Evolutionary conservation across 2,329 filamentous ascomycete genomes (phyloP).

Genomic region (Colletotrichum caudatum): DNA sequence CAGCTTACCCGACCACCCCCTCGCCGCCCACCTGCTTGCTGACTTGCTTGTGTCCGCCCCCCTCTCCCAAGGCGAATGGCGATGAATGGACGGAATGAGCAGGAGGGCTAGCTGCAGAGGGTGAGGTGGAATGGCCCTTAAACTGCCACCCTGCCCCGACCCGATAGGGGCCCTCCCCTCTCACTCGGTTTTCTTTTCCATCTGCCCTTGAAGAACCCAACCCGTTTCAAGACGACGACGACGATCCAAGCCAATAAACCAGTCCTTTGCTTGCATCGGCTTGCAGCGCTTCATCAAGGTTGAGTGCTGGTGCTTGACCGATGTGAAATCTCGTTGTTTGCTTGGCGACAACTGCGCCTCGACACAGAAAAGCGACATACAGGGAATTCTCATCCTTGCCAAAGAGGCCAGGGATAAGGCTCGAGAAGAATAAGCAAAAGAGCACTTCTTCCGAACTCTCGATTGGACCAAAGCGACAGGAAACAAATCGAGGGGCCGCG

Average conservation of each 20-base stretch:
- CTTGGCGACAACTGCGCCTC: conserved; percentile 34
- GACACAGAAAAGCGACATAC: conserved; percentile 8
- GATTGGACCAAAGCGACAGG: not conserved
- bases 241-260: conserved; percentile 23
- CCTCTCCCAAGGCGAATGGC: conserved; percentile 17
- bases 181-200: conserved; percentile 5
- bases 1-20: conserved; percentile 35
- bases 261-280: not conserved
- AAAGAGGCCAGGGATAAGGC: not conserved
- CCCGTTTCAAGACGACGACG: conserved; percentile 8
- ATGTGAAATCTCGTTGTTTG: conserved; percentile 35
- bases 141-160: conserved; percentile 37
- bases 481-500: not conserved
- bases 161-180: conserved; percentile 17
- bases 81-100: conserved; percentile 18
- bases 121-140: conserved; percentile 36
- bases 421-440: not conserved
- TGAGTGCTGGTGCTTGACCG: conserved; percentile 39
- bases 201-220: conserved; percentile 12
- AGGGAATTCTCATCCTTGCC: not conserved
- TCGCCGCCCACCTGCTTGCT: conserved; percentile 18
- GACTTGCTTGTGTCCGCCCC: conserved; percentile 2
- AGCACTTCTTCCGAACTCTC: conserved; percentile 16
- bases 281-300: conserved; percentile 1
- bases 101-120: conserved; percentile 7